A percentile compares a stretch with the other conserved stretches of the same genome.
These are phyloP conservation scores for Tagetes erecta DNA, from an alignment of 129 eudicot genomes.

Conservation along the genomic window DNA sequence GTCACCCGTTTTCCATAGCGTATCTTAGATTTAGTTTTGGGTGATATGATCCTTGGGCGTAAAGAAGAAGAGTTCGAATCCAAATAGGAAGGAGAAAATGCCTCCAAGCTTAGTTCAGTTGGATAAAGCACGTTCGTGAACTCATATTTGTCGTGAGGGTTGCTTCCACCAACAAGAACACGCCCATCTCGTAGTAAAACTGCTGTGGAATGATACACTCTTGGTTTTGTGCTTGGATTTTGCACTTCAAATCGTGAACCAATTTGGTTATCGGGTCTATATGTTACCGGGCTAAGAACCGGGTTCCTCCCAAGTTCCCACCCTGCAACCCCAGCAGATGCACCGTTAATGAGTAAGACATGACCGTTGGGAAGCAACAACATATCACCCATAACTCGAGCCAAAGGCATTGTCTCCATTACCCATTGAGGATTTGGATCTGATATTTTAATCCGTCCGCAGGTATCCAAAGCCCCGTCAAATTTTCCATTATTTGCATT, in stretches of 20 bases:
- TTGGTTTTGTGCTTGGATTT: slow-evolving; percentile 25
- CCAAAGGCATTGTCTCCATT: slow-evolving; percentile 35
- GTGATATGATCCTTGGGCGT: slow-evolving; percentile 19
- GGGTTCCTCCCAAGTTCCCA: slow-evolving; percentile 37
- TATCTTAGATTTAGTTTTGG: background rate
- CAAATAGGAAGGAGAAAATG: slow-evolving; percentile 31
- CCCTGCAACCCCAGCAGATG: slow-evolving; percentile 21
- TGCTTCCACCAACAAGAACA: slow-evolving; percentile 34
- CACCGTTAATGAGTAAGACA: slow-evolving; percentile 32
- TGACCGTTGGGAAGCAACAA: slow-evolving; percentile 32
- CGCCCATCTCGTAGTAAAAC: slow-evolving; percentile 29
- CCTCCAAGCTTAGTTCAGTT: slow-evolving; percentile 28
- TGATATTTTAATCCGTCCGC: slow-evolving; percentile 6
- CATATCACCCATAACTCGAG: slow-evolving; percentile 41
- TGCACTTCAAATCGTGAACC: slow-evolving; percentile 31
- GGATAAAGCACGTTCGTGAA: slow-evolving; percentile 32
- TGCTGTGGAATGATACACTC: slow-evolving; percentile 32
- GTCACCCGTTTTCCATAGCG: slow-evolving; percentile 9
- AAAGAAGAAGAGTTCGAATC: slow-evolving; percentile 26
- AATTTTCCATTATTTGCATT: background rate
- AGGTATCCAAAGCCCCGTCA: slow-evolving; percentile 7
- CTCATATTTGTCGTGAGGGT: slow-evolving; percentile 26
- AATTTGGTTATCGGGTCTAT: slow-evolving; percentile 6
- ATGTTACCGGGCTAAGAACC: slow-evolving; percentile 25
- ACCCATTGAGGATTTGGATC: slow-evolving; percentile 13